A percentile compares a stretch with the other conserved stretches of the same genome.
These are phyloP conservation scores for Mortierella sp. DNA, from an alignment of 371 early-diverging fungal genomes.

Conservation along the genomic window DNA sequence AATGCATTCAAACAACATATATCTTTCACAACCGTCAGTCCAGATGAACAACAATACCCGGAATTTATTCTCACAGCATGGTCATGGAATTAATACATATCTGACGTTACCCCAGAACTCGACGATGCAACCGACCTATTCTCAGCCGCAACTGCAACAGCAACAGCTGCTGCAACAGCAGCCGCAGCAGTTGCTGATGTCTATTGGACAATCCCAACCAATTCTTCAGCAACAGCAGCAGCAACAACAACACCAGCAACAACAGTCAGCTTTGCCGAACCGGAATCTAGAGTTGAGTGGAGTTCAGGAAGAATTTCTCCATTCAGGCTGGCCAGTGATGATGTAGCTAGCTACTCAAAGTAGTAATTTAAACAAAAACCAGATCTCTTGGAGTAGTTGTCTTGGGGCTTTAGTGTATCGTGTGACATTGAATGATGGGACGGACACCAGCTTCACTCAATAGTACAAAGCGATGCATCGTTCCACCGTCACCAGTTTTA, in stretches of 20 bases:
- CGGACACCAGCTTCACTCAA: no score
- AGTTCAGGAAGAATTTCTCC: conserved; percentile 38
- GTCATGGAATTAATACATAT: background rate
- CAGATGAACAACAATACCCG: conserved; percentile 10
- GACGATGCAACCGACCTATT: background rate
- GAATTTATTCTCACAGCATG: no score
- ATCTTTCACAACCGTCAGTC: conserved; percentile 7
- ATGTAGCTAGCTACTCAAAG: conserved; percentile 20
- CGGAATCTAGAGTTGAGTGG: conserved; percentile 38
- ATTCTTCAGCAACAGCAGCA: conserved; percentile 18
- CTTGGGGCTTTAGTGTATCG: no score
- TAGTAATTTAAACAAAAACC: no score
- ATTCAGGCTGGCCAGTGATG: conserved; percentile 34
- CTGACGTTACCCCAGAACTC: background rate
- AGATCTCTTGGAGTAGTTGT: no score
- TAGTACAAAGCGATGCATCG: no score
- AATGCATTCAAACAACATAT: conserved; percentile 3
- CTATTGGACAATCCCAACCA: conserved; percentile 3
- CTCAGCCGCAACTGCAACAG: background rate
- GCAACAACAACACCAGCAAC: no score
- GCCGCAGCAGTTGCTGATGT: conserved; percentile 8
- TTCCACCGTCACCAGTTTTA: no score
- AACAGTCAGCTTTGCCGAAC: conserved; percentile 7
- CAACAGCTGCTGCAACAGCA: conserved; percentile 1
- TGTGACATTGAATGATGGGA: no score